Base-by-base conservation (phyloP, 495 filamentous ascomycete genomes). In the Physcia stellaris region DNA sequence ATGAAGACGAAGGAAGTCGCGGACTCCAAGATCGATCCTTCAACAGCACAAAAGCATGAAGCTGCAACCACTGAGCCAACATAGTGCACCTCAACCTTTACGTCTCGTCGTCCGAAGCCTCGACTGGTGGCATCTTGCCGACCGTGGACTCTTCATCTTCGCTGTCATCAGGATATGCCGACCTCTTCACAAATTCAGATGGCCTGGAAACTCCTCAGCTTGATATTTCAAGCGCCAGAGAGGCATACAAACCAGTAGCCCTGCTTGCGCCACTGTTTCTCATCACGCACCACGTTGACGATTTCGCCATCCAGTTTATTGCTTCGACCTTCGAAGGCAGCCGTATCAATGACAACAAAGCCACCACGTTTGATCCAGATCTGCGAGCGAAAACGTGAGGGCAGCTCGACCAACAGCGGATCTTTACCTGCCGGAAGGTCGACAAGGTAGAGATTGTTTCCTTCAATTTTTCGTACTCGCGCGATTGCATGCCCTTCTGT, bases 301-400 rank as follows among this genome's bases (percentile, higher is more conserved):
- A 98, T 93, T 58, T 94, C 83, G 12, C 87, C 90, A 33, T 71
- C 66, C 6, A 94, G 68, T 61, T 83, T 87, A 49, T 85, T 88
- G 20, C 76, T 72, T 35, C 79, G 66, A n/a, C 67, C 70, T 20
- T 73, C 73, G 24, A 79, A 67, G 7, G 72, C 64, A 22, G 67
- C 64, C 21, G 76, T 75, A 42, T 95, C 83, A 16, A 95, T 68
- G 13, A 95, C 56, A 17, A 95, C 84, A 57, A 80, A 95, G 0
- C 85, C 83, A 6, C 84, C 80, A 2, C 83, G 77, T 47, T 78
- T 82, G 52, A 95, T 78, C 82, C 86, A 94, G 43, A 95, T 80
- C 11, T 83, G 84, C 35, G 80, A 86, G 34, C 86, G 84, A 52
- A 96, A 95, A 6, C 77, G 70, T 0, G 80, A 55, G 3, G 77